Evolutionary conservation across 768 basidiomycete species (phyloP), one percentile per base, ranked within the genome.

Genomic region (Auricularia heimuer): DNA sequence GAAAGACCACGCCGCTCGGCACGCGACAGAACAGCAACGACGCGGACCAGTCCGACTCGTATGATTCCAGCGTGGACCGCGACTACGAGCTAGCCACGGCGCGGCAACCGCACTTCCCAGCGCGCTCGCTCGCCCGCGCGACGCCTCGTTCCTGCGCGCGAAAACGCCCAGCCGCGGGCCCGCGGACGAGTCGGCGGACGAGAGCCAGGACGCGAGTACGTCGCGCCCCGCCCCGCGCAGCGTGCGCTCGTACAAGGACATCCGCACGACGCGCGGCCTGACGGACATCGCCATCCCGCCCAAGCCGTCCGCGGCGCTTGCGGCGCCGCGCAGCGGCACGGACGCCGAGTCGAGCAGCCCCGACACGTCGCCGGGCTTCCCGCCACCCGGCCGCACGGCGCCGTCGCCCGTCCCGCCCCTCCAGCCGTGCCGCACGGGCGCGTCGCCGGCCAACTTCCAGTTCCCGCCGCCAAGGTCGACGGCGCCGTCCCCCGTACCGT

Each of bases 231-330:
- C 56, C 4, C 56, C 14, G 6, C 42, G 58, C 29, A 64, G 39
- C 54, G 51, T 58, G 12, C 7, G 47, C 21, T 21, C n/a, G 36
- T 66, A 66, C 45, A 34, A 63, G 2, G 75, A 75, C 60, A 68
- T 75, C 4, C 69, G 75, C n/a, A 70, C 72, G 2, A 71, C 60
- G 60, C 73, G 72, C 36, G 71, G 77, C 65, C 70, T 77, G 7
- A 75, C 77, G 1, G 73, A 79, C 65, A 77, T 80, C 39, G 75
- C 77, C 63, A 79, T 78, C 11, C 78, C 79, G 37, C 69, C 74
- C 2, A 61, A 66, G 35, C 66, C 71, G 64, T 69, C 71, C 60
- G 70, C 71, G 24, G 65, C 70, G 29, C 65, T 73, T 10, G 70
- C 74, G 21, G 70, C 73, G 3, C 70, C 64, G 47, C n/a, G 60